These are phyloP conservation scores for Podaxis sp. DNA, from an alignment of 768 basidiomycete species.

Conservation along the genomic window DNA sequence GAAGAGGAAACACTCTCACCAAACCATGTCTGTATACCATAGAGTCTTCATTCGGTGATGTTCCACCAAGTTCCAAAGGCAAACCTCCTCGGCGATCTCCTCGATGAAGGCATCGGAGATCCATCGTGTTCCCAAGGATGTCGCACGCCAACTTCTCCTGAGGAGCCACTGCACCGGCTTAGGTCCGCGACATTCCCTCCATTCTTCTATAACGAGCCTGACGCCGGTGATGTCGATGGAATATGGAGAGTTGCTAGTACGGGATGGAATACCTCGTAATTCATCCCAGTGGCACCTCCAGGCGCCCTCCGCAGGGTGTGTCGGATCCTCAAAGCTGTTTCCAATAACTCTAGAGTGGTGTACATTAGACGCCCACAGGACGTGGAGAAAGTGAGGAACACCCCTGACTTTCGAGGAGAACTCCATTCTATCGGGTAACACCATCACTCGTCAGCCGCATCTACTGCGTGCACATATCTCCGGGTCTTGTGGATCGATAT, in stretches of 20 bases:
- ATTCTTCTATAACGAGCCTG: neutral
- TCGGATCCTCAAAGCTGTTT: neutral
- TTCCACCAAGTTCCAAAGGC: constrained; percentile 1
- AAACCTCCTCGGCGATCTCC: constrained; percentile 28
- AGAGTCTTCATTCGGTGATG: neutral
- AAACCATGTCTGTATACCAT: neutral
- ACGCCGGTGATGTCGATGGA: constrained; percentile 23
- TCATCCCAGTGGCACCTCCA: neutral
- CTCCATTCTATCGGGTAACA: neutral
- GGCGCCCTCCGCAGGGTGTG: neutral
- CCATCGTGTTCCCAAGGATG: constrained; percentile 22
- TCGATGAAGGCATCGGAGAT: constrained; percentile 24
- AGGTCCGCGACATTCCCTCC: neutral
- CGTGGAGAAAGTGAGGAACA: neutral
- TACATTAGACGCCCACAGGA: neutral
- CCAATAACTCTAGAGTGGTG: neutral
- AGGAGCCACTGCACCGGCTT: constrained; percentile 28
- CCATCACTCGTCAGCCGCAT: neutral
- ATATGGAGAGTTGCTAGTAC: neutral
- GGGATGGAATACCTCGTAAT: neutral
- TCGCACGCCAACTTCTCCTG: constrained; percentile 33
- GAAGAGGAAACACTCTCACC: constrained; percentile 3
- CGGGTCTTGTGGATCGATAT: neutral
- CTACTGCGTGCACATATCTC: constrained; percentile 2
- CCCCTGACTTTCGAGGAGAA: neutral